phyloP scores from a whole-genome alignment of 1,139 yeast genomes.

The Kodamaea anthophila region DNA sequence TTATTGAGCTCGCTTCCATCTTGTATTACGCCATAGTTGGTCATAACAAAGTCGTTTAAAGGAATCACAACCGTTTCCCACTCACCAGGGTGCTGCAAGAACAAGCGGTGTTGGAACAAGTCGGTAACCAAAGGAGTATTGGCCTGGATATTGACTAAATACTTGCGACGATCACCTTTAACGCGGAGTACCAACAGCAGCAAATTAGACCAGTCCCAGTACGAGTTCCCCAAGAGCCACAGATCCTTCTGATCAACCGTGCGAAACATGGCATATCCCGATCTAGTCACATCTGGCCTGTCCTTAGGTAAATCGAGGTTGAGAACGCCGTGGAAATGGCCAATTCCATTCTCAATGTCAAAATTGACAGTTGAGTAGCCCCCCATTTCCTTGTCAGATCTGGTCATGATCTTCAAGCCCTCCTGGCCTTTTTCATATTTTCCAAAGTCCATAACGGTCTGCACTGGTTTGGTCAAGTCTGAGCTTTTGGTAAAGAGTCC shows the following conservation, averaged over 20 bases:
- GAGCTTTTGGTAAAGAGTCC: conserved; percentile 31
- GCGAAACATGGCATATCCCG: conserved; percentile 87
- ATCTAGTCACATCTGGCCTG: conserved; percentile 59
- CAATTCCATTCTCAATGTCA: conserved; percentile 36
- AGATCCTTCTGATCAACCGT: conserved; percentile 57
- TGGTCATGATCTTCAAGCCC: conserved; percentile 41
- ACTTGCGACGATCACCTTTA: conserved; percentile 68
- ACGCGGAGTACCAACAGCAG: conserved; percentile 63
- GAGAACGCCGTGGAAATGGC: conserved; percentile 64
- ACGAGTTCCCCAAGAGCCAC: conserved; percentile 41
- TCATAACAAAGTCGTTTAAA: conserved; percentile 70
- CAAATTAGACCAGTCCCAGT: conserved; percentile 61
- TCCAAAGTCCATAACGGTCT: conserved; percentile 52
- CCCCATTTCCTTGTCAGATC: conserved; percentile 71
- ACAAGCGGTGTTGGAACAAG: conserved; percentile 75
- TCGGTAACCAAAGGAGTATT: conserved; percentile 76
- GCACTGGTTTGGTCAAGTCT: conserved; percentile 26
- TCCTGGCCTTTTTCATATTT: conserved; percentile 35
- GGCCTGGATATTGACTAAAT: conserved; percentile 75
- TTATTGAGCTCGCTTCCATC: conserved; percentile 58
- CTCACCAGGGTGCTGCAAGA: conserved; percentile 64
- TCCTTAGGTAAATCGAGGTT: conserved; percentile 70
- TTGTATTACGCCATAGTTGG: conserved; percentile 78
- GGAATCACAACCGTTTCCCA: conserved; percentile 86
- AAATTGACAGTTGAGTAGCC: conserved; percentile 69